phyloP scores from a whole-genome alignment of 2,329 filamentous ascomycete species.

The Penicillium sp. region DNA sequence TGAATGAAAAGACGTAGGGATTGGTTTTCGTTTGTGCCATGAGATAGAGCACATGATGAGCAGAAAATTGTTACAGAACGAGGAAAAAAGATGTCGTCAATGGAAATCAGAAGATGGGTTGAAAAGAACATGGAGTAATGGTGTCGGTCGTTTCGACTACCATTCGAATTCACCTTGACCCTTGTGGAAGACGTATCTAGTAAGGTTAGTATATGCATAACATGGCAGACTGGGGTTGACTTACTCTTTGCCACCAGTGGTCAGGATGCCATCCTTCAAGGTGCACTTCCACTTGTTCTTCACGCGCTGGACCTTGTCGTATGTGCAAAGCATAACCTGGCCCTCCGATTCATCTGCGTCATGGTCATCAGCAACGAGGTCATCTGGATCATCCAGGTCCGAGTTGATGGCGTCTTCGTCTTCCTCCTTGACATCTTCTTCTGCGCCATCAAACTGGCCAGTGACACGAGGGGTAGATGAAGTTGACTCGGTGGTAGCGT shows the following conservation, averaged over 20 bases:
- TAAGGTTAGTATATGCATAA: conserved; percentile 25
- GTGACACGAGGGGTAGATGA: conserved; percentile 20
- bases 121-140: background rate
- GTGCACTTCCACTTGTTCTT: conserved; percentile 99
- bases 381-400: conserved; percentile 92
- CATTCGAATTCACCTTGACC: conserved; percentile 97
- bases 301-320: conserved; percentile 97
- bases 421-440: conserved; percentile 57
- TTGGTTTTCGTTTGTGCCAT: conserved; percentile 18
- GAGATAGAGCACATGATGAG: conserved; percentile 6
- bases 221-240: conserved; percentile 29
- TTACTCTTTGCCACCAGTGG: conserved; percentile 85
- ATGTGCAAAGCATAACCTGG: conserved; percentile 97
- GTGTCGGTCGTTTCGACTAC: conserved; percentile 52
- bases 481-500: conserved; percentile 4
- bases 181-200: conserved; percentile 91
- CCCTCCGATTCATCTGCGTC: conserved; percentile 81
- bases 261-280: conserved; percentile 92
- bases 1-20: conserved; percentile 5
- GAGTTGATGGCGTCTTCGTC: conserved; percentile 99
- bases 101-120: background rate
- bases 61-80: conserved; percentile 20
- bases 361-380: conserved; percentile 77
- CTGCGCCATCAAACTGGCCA: conserved; percentile 59
- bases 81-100: conserved; percentile 6